These are phyloP conservation scores for Umbellularia californica DNA, from an alignment of 164 flowering plant genomes.

Conservation along the genomic window DNA sequence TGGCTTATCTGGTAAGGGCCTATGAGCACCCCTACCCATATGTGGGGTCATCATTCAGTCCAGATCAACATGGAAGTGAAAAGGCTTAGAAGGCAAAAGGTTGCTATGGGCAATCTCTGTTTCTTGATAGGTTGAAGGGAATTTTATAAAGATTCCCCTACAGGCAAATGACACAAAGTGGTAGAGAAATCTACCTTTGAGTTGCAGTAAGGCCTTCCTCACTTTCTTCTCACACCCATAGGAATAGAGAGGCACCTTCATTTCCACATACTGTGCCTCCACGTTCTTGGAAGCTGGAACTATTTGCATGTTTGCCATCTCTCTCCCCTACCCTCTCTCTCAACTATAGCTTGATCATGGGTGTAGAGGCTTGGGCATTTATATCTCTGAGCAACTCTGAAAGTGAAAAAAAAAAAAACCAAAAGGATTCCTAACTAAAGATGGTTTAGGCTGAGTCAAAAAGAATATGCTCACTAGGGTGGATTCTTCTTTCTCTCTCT, in stretches of 20 bases:
- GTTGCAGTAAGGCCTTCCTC: conserved; percentile 65
- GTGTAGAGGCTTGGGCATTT: neutral
- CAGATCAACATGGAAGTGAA: too few relatives aligned
- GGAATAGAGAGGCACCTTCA: conserved; percentile 88
- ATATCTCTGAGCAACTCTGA: neutral
- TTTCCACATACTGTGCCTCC: conserved; percentile 83
- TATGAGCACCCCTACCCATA: too few relatives aligned
- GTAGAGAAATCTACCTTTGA: conserved; percentile 50
- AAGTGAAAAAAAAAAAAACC: neutral
- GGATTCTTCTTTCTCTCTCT: neutral
- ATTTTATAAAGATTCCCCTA: neutral
- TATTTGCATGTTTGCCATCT: conserved; percentile 62
- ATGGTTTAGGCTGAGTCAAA: neutral
- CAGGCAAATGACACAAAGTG: neutral
- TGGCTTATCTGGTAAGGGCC: too few relatives aligned
- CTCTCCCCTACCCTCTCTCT: neutral
- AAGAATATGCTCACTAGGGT: neutral
- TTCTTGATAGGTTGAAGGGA: neutral
- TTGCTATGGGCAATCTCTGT: neutral
- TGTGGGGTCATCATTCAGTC: too few relatives aligned
- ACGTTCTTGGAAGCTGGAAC: conserved; percentile 55
- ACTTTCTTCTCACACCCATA: conserved; percentile 79
- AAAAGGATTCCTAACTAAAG: neutral
- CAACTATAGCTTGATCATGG: neutral
- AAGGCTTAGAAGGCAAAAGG: too few relatives aligned